Percentiles rank a stretch among this genome's conserved stretches.
phyloP scores from a whole-genome alignment of 176 grass and related monocot genomes.

The Dactylis glomerata region DNA sequence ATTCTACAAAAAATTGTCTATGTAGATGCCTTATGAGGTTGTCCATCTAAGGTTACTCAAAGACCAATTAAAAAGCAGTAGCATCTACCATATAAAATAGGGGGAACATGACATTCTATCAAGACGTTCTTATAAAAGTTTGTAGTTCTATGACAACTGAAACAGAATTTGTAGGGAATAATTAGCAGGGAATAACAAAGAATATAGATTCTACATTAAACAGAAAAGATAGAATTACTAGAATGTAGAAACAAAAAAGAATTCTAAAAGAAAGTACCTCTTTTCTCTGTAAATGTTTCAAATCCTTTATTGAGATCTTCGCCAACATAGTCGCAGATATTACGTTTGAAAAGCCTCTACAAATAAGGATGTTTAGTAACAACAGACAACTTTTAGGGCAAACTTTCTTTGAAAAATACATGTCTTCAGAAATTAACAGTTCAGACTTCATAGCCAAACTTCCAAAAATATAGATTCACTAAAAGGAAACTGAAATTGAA shows the following conservation, averaged over 20 bases:
- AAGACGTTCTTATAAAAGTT: background rate
- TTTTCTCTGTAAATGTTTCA: slow-evolving; percentile 87
- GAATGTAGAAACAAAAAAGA: background rate
- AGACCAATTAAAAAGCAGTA: background rate
- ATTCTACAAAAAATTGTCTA: background rate
- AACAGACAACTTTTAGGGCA: slow-evolving; percentile 25
- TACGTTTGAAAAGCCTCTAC: slow-evolving; percentile 96
- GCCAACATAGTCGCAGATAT: slow-evolving; percentile 72
- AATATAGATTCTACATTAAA: slow-evolving; percentile 14
- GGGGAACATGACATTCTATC: background rate
- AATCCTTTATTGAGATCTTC: slow-evolving; percentile 91
- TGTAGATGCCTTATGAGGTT: slow-evolving; percentile 3
- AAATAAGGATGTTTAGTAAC: slow-evolving; percentile 34
- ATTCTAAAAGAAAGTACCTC: slow-evolving; percentile 52
- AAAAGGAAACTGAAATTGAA: slow-evolving; percentile 25
- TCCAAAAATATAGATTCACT: background rate
- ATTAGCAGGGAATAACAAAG: background rate
- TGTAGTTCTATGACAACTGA: slow-evolving; percentile 1
- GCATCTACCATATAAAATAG: background rate
- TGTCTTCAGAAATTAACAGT: background rate
- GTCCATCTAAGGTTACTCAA: background rate
- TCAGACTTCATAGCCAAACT: background rate
- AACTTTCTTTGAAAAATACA: background rate
- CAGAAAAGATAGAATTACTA: slow-evolving; percentile 1
- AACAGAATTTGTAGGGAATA: background rate